Base-by-base conservation (phyloP, 495 filamentous ascomycete species). In the Thozetella sp. region DNA sequence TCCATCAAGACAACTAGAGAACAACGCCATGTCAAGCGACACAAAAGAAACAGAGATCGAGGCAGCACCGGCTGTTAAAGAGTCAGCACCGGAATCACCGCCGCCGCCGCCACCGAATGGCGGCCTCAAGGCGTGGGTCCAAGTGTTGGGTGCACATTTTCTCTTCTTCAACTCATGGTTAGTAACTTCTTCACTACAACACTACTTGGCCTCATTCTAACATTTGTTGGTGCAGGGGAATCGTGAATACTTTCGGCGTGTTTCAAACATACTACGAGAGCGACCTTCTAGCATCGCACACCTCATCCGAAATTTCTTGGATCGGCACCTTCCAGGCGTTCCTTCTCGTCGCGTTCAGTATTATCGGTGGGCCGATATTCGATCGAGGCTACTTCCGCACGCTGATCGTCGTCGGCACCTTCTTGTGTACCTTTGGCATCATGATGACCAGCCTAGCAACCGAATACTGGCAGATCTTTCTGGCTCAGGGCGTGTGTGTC, bases 381-480 rank as follows among this genome's bases (percentile, higher is more conserved):
- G 85, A 89, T 61, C 74, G 76, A 2, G 85, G 87, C 1, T 80
- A 82, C 63, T 37, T 37, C 15, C 30, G 30, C 30, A 37, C 30
- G 30, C 30, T 37, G 15, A 37, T 91, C 67, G 22, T 45, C 15
- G 22, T 22, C 12, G 40, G 55, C 4, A 40, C 45, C 3, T 3
- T 83, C 2, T 58, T 90, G 25, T 74, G 81, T 51, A 56, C 88
- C 1, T 67, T 92, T 20, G 85, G 86, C 24, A 82, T 93, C 55
- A 92, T 95, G 73, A 85, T 86, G 79, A 86, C 88, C 1, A 88
- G 84, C 15, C 67, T 90, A 15, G 83, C 83, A 51, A 87, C 80
- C 6, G 62, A 80, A 50, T 89, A 88, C 68, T 93, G 85, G 84
- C 90, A 93, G 56, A 68, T 94, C 0, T 84, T 95, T 60, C 81